A percentile compares a stretch with the other conserved stretches of the same genome.
Evolutionary conservation across 2,329 filamentous ascomycete genomes (phyloP).

Genomic region (Niveomyces coronatus): DNA sequence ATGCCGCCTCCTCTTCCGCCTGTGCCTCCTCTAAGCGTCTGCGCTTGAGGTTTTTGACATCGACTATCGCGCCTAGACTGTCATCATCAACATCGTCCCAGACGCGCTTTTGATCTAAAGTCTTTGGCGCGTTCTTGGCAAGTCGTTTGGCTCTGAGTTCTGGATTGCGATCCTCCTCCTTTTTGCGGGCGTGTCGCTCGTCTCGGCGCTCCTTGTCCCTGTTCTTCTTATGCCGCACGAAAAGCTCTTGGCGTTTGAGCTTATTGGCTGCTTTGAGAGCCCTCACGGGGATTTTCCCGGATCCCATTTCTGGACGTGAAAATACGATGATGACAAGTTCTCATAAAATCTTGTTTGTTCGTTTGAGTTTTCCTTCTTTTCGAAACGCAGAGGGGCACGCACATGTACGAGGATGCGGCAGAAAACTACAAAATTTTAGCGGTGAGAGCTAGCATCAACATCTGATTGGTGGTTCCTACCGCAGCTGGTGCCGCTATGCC

Average conservation of each 20-base stretch:
- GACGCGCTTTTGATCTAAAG: slow-evolving; percentile 77
- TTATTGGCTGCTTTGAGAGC: slow-evolving; percentile 59
- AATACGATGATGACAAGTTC: background rate
- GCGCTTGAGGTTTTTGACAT: slow-evolving; percentile 49
- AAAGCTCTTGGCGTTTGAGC: slow-evolving; percentile 63
- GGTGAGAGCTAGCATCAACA: slow-evolving; percentile 18
- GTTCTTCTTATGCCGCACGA: slow-evolving; percentile 69
- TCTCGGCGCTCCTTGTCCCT: slow-evolving; percentile 66
- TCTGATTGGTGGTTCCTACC: slow-evolving; percentile 15
- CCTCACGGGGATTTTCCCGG: slow-evolving; percentile 23
- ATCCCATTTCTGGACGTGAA: slow-evolving; percentile 20
- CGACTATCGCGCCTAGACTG: slow-evolving; percentile 43
- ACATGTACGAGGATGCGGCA: slow-evolving; percentile 18
- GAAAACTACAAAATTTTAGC: slow-evolving; percentile 29
- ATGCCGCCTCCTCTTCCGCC: slow-evolving; percentile 38
- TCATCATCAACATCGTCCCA: slow-evolving; percentile 72
- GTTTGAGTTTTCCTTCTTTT: too few species aligned
- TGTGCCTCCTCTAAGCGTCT: slow-evolving; percentile 44
- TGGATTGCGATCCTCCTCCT: slow-evolving; percentile 78
- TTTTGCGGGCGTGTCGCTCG: slow-evolving; percentile 66
- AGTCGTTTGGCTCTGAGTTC: slow-evolving; percentile 62
- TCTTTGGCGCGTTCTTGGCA: slow-evolving; percentile 67
- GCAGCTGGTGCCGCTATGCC: slow-evolving; percentile 6
- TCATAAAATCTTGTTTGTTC: too few species aligned
- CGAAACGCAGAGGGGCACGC: too few species aligned